Evolutionary conservation across 768 basidiomycete genomes (phyloP).

Genomic region (Trametes gibbosa): DNA sequence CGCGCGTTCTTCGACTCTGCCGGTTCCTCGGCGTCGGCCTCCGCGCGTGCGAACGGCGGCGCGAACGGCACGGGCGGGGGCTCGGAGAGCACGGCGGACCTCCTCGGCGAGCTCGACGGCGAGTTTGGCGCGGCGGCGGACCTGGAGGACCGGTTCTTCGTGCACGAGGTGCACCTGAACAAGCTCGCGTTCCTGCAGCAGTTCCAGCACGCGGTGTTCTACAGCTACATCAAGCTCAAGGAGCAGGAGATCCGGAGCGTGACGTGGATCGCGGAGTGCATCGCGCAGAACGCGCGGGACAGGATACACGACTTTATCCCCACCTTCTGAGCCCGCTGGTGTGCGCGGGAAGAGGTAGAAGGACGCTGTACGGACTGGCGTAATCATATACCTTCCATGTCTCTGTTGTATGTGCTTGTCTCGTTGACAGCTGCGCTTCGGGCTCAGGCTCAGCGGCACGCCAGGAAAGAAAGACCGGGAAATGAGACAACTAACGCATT

Average conservation of each 20-base stretch:
- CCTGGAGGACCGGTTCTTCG: conserved; percentile 94
- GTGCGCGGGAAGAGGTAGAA: no score
- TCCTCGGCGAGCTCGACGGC: conserved; percentile 30
- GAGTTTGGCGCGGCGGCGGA: conserved; percentile 48
- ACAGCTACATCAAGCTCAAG: conserved; percentile 88
- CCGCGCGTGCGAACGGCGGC: conserved; percentile 31
- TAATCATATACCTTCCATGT: conserved; percentile 17
- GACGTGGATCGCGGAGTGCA: conserved; percentile 97
- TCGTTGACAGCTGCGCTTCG: not conserved
- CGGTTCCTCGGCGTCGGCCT: no score
- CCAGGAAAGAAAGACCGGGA: no score
- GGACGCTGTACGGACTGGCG: conserved; percentile 14
- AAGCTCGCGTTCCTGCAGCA: conserved; percentile 94
- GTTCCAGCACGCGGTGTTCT: conserved; percentile 94
- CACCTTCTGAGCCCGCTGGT: conserved; percentile 70
- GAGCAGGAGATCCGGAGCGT: conserved; percentile 88
- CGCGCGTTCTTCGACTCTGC: conserved; percentile 79
- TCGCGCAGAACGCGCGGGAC: conserved; percentile 94
- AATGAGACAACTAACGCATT: no score
- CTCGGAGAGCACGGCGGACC: conserved; percentile 28
- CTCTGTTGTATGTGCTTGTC: not conserved
- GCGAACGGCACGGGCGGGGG: conserved; percentile 25
- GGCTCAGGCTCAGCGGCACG: no score
- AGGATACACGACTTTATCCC: conserved; percentile 95
- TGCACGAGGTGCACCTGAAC: conserved; percentile 89